Percentiles rank a stretch among this genome's conserved stretches.
phyloP scores from a whole-genome alignment of 805 yeast species.

The Lachancea lanzarotensis region DNA sequence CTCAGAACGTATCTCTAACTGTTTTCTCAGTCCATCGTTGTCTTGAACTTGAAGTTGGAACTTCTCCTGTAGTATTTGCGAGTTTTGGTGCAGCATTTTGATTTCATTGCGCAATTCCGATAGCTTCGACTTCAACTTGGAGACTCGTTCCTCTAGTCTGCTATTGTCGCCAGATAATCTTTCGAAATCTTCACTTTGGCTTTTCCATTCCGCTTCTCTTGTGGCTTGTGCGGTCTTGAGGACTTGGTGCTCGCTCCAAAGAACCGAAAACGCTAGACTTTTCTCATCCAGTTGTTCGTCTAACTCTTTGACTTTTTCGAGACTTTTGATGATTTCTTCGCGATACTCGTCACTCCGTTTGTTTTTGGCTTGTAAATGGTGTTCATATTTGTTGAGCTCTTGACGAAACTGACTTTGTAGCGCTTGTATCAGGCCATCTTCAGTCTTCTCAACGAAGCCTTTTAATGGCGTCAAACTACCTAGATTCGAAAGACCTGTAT shows the following conservation, averaged over 20 bases:
- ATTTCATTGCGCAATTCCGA: conserved; percentile 23
- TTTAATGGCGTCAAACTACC: conserved; percentile 4
- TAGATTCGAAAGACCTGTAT: conserved; percentile 1
- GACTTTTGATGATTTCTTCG: not conserved
- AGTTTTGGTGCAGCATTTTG: conserved; percentile 22
- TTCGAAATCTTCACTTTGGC: conserved; percentile 5
- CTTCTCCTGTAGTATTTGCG: conserved; percentile 9
- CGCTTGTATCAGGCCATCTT: not conserved
- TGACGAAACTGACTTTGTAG: conserved; percentile 2
- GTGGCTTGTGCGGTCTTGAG: conserved; percentile 3
- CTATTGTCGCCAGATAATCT: conserved; percentile 10
- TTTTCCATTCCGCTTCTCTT: conserved; percentile 7
- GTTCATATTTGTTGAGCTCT: conserved; percentile 6
- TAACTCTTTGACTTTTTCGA: conserved; percentile 1
- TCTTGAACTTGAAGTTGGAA: conserved; percentile 6
- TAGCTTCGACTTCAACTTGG: conserved; percentile 15
- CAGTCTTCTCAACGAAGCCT: not conserved
- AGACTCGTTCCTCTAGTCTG: conserved; percentile 10
- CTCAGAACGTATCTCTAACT: conserved; percentile 2
- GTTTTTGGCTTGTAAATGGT: conserved; percentile 1
- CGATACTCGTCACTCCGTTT: conserved; percentile 6
- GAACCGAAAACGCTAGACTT: conserved; percentile 7
- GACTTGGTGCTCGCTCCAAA: conserved; percentile 11
- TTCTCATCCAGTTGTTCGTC: conserved; percentile 1
- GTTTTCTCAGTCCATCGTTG: conserved; percentile 6